Evolutionary conservation across 2,329 filamentous ascomycete genomes (phyloP).

Genomic region (Cladosporium sp.): DNA sequence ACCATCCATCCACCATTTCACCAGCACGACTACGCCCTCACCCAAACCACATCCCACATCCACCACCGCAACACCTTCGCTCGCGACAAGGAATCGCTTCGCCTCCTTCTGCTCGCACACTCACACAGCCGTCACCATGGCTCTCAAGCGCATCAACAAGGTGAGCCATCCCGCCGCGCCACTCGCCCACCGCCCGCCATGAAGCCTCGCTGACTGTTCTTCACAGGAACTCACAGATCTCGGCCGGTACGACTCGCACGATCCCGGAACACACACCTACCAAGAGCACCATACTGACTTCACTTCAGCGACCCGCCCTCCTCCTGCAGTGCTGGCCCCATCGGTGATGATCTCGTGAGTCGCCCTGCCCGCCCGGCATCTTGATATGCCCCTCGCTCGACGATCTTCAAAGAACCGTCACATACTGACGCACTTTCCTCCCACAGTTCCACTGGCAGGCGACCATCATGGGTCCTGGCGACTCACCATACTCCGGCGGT

Average conservation of each 20-base stretch:
- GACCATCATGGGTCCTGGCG: slow-evolving; percentile 97
- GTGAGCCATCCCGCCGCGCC: slow-evolving; percentile 10
- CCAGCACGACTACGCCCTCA: slow-evolving; percentile 15
- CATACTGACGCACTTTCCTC: slow-evolving; percentile 11
- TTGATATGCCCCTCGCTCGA: slow-evolving; percentile 11
- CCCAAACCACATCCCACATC: slow-evolving; percentile 13
- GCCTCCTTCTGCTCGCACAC: neutral
- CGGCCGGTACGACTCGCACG: slow-evolving; percentile 61
- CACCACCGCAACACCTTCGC: slow-evolving; percentile 5
- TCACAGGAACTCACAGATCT: slow-evolving; percentile 73
- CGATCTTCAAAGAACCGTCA: neutral
- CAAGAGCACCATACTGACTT: slow-evolving; percentile 31
- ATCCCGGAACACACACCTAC: slow-evolving; percentile 33
- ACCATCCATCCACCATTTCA: slow-evolving; percentile 7
- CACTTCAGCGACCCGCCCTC: slow-evolving; percentile 84
- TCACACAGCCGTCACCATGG: slow-evolving; percentile 54
- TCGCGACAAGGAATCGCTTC: neutral
- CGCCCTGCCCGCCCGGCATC: slow-evolving; percentile 20
- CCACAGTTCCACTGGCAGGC: slow-evolving; percentile 98
- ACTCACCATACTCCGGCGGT: slow-evolving; percentile 96
- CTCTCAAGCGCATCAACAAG: slow-evolving; percentile 91
- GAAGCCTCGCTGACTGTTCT: slow-evolving; percentile 13
- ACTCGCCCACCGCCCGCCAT: neutral
- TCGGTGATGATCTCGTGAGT: slow-evolving; percentile 96
- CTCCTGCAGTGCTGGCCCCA: slow-evolving; percentile 94